Base-by-base conservation (phyloP, 345 rosid genomes). In the Turnera subulata region DNA sequence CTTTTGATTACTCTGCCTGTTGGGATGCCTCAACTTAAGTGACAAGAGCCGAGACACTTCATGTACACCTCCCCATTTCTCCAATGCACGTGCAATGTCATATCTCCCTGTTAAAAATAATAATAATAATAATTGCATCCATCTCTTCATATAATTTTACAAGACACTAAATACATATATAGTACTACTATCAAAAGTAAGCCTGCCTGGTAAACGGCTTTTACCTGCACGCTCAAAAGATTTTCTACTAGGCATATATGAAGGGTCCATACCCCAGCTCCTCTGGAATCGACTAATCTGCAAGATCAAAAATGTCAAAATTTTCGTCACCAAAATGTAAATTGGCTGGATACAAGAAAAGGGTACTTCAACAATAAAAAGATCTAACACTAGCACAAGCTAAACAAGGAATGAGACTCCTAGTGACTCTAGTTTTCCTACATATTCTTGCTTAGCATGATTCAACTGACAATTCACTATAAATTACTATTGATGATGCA, bases 251-350 rank as follows among this genome's bases (percentile, higher is more conserved):
- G 98, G 96, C 98, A 92, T 92, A 63, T 70, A 84, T n/a, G 88
- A 71, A 37, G 82, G 91, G 65, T 92, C 97, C 98, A 92, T 92
- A 66, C 95, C 97, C 98, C 95, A 89, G 72, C 80, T 83, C 74
- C 77, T 73, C 63, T 89, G 97, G 75, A 92, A 89, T 62, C 80
- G 73, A 47, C 59, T 59, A 24, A 89, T 84, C 98, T 89, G 74
- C 51, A 75, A 23, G 2, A 37, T 23, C 3, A 42, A 21, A 29
- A 2, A 33, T 10, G 35, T 20, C 4, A 29, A 29, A 29, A 29
- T 8, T 29, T n/a, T n/a, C n/a, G n/a, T n/a, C n/a, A n/a, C n/a
- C n/a, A n/a, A n/a, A n/a, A n/a, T n/a, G n/a, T n/a, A n/a, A n/a
- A n/a, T n/a, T n/a, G n/a, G n/a, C n/a, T n/a, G n/a, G n/a, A n/a